Conservation (phyloP, 345 rosid genomes). For the Rhodamnia argentea region DNA sequence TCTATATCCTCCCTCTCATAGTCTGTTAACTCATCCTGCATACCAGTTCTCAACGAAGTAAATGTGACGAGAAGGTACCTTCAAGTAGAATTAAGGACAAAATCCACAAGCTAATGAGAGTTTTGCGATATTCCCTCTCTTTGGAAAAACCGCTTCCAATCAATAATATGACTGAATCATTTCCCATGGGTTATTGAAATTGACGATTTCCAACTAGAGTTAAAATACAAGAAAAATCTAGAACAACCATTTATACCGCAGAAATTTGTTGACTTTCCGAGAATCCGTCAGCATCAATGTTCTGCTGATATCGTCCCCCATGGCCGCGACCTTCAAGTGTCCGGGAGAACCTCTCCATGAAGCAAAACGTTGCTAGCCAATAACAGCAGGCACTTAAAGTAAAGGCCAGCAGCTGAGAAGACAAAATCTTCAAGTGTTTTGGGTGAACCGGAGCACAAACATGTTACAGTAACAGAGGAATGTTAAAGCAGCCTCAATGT, state of each 20-base stretch:
- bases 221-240: neutral
- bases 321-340: neutral
- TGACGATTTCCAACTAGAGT: neutral
- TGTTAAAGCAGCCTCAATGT: neutral
- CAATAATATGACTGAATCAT: neutral
- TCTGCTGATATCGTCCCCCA: neutral
- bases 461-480: neutral
- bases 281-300: neutral
- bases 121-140: neutral
- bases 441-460: neutral
- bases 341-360: neutral
- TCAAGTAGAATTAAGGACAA: neutral
- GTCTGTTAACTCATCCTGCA: constrained; percentile 57
- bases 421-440: neutral
- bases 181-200: neutral
- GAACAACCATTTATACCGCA: neutral
- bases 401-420: neutral
- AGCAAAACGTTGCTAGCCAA: neutral
- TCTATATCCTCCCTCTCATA: constrained; percentile 75
- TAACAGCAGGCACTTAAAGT: neutral
- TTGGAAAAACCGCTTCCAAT: neutral
- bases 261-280: neutral
- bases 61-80: neutral
- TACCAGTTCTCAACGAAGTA: neutral
- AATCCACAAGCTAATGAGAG: neutral